Conservation (phyloP, 805 yeast species). For the Wickerhamomyces bisporus region DNA sequence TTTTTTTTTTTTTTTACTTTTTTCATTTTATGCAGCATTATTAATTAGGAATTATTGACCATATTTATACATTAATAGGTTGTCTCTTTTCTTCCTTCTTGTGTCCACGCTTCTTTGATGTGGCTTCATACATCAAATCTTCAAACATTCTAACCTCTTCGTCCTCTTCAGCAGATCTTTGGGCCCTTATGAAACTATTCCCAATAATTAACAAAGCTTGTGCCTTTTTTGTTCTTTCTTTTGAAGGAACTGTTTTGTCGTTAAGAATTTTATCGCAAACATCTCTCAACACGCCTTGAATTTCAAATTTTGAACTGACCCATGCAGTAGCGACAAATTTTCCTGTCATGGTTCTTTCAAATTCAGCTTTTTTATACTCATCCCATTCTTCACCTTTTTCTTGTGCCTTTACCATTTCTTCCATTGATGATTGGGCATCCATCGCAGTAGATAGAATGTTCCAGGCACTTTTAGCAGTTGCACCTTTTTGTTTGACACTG, state of each 20-base stretch:
- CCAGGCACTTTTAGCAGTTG: constrained; percentile 77
- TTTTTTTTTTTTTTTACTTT: too few relatives aligned
- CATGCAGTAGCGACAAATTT: constrained; percentile 91
- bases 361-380: constrained; percentile 63
- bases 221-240: constrained; percentile 69
- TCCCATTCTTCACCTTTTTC: constrained; percentile 46
- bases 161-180: constrained; percentile 81
- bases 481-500: constrained; percentile 78
- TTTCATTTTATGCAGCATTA: not conserved
- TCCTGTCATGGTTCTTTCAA: constrained; percentile 79
- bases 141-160: constrained; percentile 91
- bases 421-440: constrained; percentile 79
- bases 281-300: constrained; percentile 70
- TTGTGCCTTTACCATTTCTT: constrained; percentile 69
- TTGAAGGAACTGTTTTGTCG: constrained; percentile 57
- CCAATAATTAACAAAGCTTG: constrained; percentile 75
- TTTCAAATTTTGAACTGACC: constrained; percentile 89
- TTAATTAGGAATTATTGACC: not conserved
- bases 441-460: constrained; percentile 76
- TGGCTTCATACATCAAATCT: constrained; percentile 85
- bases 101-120: constrained; percentile 12
- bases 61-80: not conserved
- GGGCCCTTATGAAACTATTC: constrained; percentile 54
- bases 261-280: constrained; percentile 74
- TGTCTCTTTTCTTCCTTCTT: not conserved